phyloP scores from a whole-genome alignment of 2,329 filamentous ascomycete genomes.

The Domatiomyces catenatus region DNA sequence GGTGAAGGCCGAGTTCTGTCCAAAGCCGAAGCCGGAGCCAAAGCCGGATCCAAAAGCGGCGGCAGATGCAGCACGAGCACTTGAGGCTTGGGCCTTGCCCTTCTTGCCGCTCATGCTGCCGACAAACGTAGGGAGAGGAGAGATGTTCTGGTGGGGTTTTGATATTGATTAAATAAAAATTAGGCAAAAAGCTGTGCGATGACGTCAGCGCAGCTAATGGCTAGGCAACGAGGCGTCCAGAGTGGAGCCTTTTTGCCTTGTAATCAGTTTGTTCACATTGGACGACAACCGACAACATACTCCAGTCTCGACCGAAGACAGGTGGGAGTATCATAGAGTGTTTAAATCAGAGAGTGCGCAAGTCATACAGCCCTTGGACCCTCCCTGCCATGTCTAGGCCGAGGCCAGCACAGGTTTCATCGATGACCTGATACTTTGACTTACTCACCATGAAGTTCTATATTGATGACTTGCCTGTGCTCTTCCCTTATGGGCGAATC shows the following conservation, averaged over 20 bases:
- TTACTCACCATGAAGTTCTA: conserved; percentile 55
- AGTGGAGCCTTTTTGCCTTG: no score
- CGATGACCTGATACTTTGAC: background rate
- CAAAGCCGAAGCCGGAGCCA: conserved; percentile 29
- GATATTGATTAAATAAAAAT: background rate
- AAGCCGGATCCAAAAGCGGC: conserved; percentile 28
- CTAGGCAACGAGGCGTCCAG: background rate
- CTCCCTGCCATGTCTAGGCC: background rate
- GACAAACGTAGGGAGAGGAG: background rate
- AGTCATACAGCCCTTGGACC: no score
- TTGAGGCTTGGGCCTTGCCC: conserved; percentile 49
- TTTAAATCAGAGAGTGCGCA: no score
- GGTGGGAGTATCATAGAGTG: no score
- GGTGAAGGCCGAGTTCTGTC: conserved; percentile 24
- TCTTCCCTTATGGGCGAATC: conserved; percentile 61
- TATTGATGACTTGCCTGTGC: conserved; percentile 56
- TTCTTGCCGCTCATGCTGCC: conserved; percentile 41
- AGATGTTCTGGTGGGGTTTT: background rate
- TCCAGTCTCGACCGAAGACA: no score
- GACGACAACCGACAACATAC: no score
- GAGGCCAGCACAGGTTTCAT: background rate
- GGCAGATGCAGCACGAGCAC: conserved; percentile 40
- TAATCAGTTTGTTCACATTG: no score
- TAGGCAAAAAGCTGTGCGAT: background rate
- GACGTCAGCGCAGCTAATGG: background rate